Evolutionary conservation across 164 flowering plant species (phyloP).

Genomic region (Vitis amurensis): DNA sequence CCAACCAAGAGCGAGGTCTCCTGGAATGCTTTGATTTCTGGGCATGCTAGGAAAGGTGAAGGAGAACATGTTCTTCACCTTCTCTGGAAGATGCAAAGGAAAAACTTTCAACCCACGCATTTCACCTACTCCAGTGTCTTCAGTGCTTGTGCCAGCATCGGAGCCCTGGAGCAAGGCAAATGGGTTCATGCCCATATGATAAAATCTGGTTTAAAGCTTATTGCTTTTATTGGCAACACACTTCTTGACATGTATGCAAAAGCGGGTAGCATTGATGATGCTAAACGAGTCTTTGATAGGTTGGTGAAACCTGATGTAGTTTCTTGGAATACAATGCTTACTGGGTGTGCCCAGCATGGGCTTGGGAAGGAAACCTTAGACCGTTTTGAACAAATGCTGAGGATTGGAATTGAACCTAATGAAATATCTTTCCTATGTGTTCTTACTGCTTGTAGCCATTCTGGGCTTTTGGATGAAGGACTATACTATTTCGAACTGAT

Average conservation of each 20-base stretch:
- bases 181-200: conserved; percentile 73
- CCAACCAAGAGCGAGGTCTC: conserved; percentile 59
- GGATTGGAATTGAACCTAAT: conserved; percentile 47
- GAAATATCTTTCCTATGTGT: conserved; percentile 63
- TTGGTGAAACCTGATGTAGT: conserved; percentile 49
- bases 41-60: conserved; percentile 59
- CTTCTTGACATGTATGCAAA: conserved; percentile 79
- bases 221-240: conserved; percentile 58
- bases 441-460: conserved; percentile 71
- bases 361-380: conserved; percentile 45
- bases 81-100: conserved; percentile 54
- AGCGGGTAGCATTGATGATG: conserved; percentile 63
- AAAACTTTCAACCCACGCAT: conserved; percentile 46
- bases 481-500: conserved; percentile 48
- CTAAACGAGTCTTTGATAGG: conserved; percentile 55
- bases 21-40: conserved; percentile 84
- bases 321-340: conserved; percentile 75
- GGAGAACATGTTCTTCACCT: conserved; percentile 45
- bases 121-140: conserved; percentile 62
- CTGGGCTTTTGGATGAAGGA: conserved; percentile 62
- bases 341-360: conserved; percentile 73
- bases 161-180: conserved; percentile 70
- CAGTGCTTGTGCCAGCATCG: conserved; percentile 53
- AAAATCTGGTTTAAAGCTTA: conserved; percentile 51
- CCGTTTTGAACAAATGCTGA: conserved; percentile 53